Evolutionary conservation across 2,329 filamentous ascomycete genomes (phyloP), one percentile per base, ranked within the genome.

Genomic region (Ophiostoma tasmaniense): DNA sequence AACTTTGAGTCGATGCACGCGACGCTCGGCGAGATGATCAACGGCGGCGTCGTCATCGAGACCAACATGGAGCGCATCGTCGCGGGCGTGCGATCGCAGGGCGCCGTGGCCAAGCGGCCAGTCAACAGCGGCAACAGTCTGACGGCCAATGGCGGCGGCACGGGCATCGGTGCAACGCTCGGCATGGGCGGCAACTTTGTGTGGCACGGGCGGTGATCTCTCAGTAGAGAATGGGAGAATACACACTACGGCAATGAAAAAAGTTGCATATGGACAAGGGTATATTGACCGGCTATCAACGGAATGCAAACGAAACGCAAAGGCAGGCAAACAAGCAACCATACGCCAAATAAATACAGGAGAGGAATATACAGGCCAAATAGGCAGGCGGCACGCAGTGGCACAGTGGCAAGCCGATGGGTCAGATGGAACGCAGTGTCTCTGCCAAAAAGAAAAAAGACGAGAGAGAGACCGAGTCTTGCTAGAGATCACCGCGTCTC

Each of bases 1-100:
- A 98, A 98, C 78, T 99, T 97, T 75, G 95, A 99, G 84, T 96
- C 93, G 20, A 83, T 99, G 75, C 95, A 99, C 81, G 91, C 94
- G 10, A 89, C 93, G 20, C 82, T 98, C 11, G 89, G 88, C 70
- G 94, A 98, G 83, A 96, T 98, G 92, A 90, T 98, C 69, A 91
- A 97, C 20, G 94, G 94, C 17, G 94, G 94, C 0, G 92, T 97
- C 17, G 94, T 98, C 20, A 89, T 98, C 30, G 94, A 98, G 81
- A 97, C 94, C 39, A 92, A 90, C 74, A 80, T 96, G 71, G 93
- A 97, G 70, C 89, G 89, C 77, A 95, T 98, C 68, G 91, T 97
- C 4, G 86, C 91, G 42, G 93, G 92, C 0, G 94, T 98, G 5
- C 89, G 83, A 69, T 85, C 87, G 10, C 90, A 93, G 76, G 91